Base-by-base conservation (phyloP, 208 protist genomes). In the Crithidia acanthocephali region DNA sequence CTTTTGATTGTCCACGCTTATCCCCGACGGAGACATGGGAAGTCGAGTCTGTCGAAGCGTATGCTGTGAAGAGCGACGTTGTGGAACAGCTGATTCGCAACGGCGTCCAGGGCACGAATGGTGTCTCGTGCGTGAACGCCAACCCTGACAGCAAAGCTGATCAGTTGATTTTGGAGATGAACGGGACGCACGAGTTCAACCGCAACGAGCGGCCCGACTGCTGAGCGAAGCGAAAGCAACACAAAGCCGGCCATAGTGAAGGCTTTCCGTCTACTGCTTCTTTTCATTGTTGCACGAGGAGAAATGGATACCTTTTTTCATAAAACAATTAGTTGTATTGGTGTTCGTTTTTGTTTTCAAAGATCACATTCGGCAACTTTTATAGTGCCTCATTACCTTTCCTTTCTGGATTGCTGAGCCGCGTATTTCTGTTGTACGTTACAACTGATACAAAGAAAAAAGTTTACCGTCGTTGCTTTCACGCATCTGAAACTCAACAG, bases 31-130 rank as follows among this genome's bases (percentile, higher is more conserved):
- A 88, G 40, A 61, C 60, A 8, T 93, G 88, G 88, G 7, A 16
- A 13, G 74, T 89, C 0, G 88, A 86, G 6, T 59, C 44, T 10
- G 81, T 90, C 7, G 88, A 93, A 63, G 88, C 58, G 23, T 93
- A 93, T 44, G 83, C 85, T 3, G 76, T 93, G 0, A 78, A 76
- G 18, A 52, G 68, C 18, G 76, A 83, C 16, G 45, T 81, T 57
- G 72, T 89, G 25, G 42, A 68, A 52, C 57, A 67, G 28, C 28
- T 78, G 11, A 0, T 71, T 1, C 51, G 32, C 13, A 55, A 51
- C 22, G 64, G 63, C 28, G 53, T 27, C 13, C 23, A 53, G 9
- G 2, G 2, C n/a, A n/a, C 7, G 0, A 44, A 11, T 18, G 61
- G 72, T 33, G 27, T 48, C 6, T 83, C 81, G 6, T 68, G 70